Base-by-base conservation (phyloP, 106 monocot species). In the Dendrobium huoshanense region DNA sequence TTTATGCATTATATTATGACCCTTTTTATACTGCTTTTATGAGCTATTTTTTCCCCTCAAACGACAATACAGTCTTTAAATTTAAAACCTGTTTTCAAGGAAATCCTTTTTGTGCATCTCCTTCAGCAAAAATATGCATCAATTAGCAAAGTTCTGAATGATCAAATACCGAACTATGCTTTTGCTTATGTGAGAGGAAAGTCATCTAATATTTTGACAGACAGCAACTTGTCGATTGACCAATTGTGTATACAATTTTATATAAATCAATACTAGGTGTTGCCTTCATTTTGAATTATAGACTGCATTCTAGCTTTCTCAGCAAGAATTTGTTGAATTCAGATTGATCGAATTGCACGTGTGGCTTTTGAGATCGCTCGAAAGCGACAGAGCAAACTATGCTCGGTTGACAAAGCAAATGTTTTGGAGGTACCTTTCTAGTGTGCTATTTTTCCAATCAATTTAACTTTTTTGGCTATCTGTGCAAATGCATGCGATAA, bases 331-430 rank as follows among this genome's bases (percentile, higher is more conserved):
- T 49, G 2, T 76, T 22, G 49, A 48, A 4, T 48, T 81, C 80
- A 98, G 98, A 89, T 98, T 85, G 98, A 98, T 84, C 87, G 98
- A 18, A 98, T 98, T 73, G 91, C 97, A 77, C 90, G 92, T 78
- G 87, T 98, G 78, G 94, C 92, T 78, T 98, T 92, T 88, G 91
- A 92, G 73, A 91, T 89, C 80, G 98, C 98, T 75, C 78, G 88
- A 77, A 98, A 93, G 67, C 87, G 95, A 15, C 67, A n/a, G 37
- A 85, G 94, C 2, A 95, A 85, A 78, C 85, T 98, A 25, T 98
- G 98, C 55, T 98, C 98, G 19, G 95, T 98, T 77, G 98, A 95
- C 81, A 98, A 98, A 86, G 98, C 98, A 49, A 98, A 98, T 85
- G 98, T 95, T 8, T 82, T 98, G 82, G 98, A 98, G 97, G 97